Evolutionary conservation across 2,329 filamentous ascomycete genomes (phyloP).

Genomic region (Diaporthe nobilis): DNA sequence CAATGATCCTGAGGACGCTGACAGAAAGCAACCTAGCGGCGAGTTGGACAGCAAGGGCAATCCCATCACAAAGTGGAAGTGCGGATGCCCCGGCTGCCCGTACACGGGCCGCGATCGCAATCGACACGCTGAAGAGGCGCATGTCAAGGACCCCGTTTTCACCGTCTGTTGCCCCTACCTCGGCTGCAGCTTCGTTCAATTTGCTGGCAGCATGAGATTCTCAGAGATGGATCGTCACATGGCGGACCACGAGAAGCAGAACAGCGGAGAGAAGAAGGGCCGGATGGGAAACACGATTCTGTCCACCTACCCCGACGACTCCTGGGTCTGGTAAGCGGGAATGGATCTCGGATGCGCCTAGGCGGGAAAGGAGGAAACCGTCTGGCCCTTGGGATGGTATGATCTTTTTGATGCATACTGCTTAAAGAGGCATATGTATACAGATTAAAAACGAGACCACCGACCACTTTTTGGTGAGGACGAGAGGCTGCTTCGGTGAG

Average conservation of each 20-base stretch:
- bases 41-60: background rate
- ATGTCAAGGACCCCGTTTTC: background rate
- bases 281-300: background rate
- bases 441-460: too few relatives aligned
- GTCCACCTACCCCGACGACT: background rate
- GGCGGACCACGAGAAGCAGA: background rate
- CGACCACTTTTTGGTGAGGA: background rate
- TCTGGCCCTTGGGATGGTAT: background rate
- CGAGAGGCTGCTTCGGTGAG: background rate
- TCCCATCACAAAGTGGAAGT: background rate
- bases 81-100: background rate
- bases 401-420: background rate
- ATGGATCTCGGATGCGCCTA: background rate
- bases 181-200: background rate
- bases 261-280: background rate
- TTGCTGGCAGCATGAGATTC: background rate
- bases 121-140: background rate
- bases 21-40: background rate
- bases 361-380: background rate
- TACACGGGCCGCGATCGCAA: background rate
- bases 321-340: background rate
- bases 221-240: background rate
- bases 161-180: background rate
- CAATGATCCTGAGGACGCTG: background rate
- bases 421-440: too few relatives aligned